These are phyloP conservation scores for Yamadazyma kanchanaburiensis DNA, from an alignment of 1,139 yeast species.

Conservation along the genomic window DNA sequence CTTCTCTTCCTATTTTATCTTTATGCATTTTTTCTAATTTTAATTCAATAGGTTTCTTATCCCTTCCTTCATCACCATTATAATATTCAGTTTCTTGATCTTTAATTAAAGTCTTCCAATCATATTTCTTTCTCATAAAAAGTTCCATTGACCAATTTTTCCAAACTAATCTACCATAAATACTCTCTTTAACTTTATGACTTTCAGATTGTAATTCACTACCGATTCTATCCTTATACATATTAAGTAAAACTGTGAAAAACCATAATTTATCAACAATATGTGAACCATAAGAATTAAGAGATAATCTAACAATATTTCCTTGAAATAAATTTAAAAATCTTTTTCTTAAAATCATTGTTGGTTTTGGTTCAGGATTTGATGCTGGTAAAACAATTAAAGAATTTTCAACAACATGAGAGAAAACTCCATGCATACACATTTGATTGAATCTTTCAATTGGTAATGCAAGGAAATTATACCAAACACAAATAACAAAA, in stretches of 20 bases:
- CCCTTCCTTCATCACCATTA: conserved; percentile 18
- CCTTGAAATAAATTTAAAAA: conserved; percentile 62
- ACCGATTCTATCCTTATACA: conserved; percentile 86
- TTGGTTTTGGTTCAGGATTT: conserved; percentile 38
- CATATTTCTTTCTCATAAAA: conserved; percentile 68
- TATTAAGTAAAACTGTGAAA: conserved; percentile 72
- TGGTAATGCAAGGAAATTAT: conserved; percentile 59
- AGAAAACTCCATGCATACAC: conserved; percentile 85
- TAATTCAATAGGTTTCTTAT: conserved; percentile 41
- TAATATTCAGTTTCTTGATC: conserved; percentile 60
- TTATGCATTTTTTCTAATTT: conserved; percentile 40
- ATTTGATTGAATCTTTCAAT: conserved; percentile 58
- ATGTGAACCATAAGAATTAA: conserved; percentile 91
- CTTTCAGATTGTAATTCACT: conserved; percentile 59
- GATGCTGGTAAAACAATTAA: conserved; percentile 32
- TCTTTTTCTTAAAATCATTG: conserved; percentile 60
- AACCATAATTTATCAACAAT: conserved; percentile 82
- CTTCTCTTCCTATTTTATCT: conserved; percentile 26
- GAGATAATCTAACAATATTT: conserved; percentile 57
- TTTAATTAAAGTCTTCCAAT: conserved; percentile 77
- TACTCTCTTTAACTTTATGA: conserved; percentile 73
- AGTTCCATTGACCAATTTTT: conserved; percentile 89
- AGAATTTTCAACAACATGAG: conserved; percentile 75
- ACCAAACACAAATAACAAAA: conserved; percentile 57
- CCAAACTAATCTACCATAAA: conserved; percentile 91